These are phyloP conservation scores for Prunus salicina DNA, from an alignment of 306 rosid species.

Conservation along the genomic window DNA sequence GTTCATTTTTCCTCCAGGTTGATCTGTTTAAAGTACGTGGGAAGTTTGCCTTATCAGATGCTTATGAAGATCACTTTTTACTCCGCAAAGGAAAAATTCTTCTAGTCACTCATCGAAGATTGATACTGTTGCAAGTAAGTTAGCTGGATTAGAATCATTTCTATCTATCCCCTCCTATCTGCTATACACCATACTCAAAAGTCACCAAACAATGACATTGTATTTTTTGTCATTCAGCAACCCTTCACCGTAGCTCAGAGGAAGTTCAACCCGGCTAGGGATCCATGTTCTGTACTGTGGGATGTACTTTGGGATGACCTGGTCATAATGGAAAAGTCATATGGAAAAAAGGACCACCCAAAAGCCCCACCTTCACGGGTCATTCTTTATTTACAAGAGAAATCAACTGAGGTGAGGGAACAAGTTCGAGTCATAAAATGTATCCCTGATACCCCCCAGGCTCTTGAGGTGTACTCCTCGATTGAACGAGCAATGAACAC, in stretches of 20 bases:
- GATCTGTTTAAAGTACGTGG: slow-evolving; percentile 98
- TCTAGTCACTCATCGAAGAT: slow-evolving; percentile 82
- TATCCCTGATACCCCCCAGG: slow-evolving; percentile 55
- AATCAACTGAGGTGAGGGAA: slow-evolving; percentile 66
- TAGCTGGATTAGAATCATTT: slow-evolving; percentile 12
- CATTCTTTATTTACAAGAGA: slow-evolving; percentile 60
- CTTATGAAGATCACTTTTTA: slow-evolving; percentile 95
- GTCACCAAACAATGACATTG: neutral
- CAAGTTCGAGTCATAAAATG: slow-evolving; percentile 63
- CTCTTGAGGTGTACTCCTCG: slow-evolving; percentile 72
- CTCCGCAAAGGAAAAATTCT: slow-evolving; percentile 82
- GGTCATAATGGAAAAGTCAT: slow-evolving; percentile 63
- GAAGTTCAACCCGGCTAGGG: slow-evolving; percentile 94
- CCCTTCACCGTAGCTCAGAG: slow-evolving; percentile 86
- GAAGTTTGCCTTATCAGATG: slow-evolving; percentile 93
- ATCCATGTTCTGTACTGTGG: slow-evolving; percentile 92
- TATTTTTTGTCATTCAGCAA: slow-evolving; percentile 58
- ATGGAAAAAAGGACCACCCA: slow-evolving; percentile 77
- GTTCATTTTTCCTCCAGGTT: slow-evolving; percentile 94
- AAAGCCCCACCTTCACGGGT: slow-evolving; percentile 64
- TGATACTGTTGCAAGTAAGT: slow-evolving; percentile 83
- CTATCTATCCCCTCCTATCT: neutral
- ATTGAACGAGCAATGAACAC: slow-evolving; percentile 68
- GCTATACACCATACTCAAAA: neutral
- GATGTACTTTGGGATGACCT: slow-evolving; percentile 87